phyloP scores from a whole-genome alignment of 2,329 filamentous ascomycete species.

The Fusarium denticulatum region DNA sequence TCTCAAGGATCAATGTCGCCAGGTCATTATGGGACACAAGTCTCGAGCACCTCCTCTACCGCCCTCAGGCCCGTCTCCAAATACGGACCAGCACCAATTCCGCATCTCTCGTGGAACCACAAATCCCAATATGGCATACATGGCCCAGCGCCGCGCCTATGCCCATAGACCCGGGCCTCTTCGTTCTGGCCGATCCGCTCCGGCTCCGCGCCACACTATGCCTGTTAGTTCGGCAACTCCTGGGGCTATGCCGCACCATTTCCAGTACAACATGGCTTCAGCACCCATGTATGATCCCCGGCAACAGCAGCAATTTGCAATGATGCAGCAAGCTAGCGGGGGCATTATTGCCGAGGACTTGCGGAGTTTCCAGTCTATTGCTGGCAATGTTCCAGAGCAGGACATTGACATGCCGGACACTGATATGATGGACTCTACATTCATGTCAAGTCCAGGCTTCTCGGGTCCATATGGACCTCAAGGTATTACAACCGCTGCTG shows the following conservation, averaged over 20 bases:
- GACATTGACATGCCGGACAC: slow-evolving; percentile 52
- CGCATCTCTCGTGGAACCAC: slow-evolving; percentile 50
- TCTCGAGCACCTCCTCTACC: slow-evolving; percentile 38
- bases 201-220: slow-evolving; percentile 42
- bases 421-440: slow-evolving; percentile 46
- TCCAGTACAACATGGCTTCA: slow-evolving; percentile 37
- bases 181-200: slow-evolving; percentile 45
- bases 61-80: slow-evolving; percentile 40
- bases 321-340: slow-evolving; percentile 43
- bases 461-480: slow-evolving; percentile 35
- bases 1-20: slow-evolving; percentile 49
- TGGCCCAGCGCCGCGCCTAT: slow-evolving; percentile 50
- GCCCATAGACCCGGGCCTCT: slow-evolving; percentile 43
- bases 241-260: slow-evolving; percentile 36
- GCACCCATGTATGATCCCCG: slow-evolving; percentile 43
- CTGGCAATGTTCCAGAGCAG: slow-evolving; percentile 44
- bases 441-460: slow-evolving; percentile 35
- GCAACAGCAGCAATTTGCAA: slow-evolving; percentile 46
- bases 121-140: slow-evolving; percentile 50
- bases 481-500: slow-evolving; percentile 36
- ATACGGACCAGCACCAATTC: slow-evolving; percentile 50
- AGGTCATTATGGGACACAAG: slow-evolving; percentile 50
- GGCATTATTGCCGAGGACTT: slow-evolving; percentile 53
- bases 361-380: slow-evolving; percentile 48
- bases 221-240: slow-evolving; percentile 23